Evolutionary conservation across 1,139 yeast species (phyloP).

Genomic region (Groenewaldozyma auringiensis): DNA sequence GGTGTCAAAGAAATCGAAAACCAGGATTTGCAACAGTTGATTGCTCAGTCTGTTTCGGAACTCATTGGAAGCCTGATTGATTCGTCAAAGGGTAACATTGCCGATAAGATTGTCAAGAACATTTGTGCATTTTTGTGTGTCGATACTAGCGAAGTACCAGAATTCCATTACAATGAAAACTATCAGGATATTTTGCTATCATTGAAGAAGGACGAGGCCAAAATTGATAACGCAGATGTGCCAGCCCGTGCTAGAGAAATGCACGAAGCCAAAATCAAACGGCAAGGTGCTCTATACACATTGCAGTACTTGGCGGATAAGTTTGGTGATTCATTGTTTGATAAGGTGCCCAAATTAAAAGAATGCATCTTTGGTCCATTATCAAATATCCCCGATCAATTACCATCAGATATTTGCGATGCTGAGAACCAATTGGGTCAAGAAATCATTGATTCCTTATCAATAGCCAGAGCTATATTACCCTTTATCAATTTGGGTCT

Average conservation of each 20-base stretch:
- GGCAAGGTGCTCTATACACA: conserved; percentile 75
- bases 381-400: conserved; percentile 24
- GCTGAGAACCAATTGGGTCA: conserved; percentile 58
- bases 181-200: conserved; percentile 59
- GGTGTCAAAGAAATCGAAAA: conserved; percentile 74
- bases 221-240: conserved; percentile 59
- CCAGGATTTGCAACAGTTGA: conserved; percentile 55
- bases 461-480: conserved; percentile 67
- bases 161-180: conserved; percentile 61
- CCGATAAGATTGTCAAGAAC: conserved; percentile 83
- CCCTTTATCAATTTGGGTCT: conserved; percentile 52
- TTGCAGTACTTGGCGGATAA: conserved; percentile 43
- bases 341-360: conserved; percentile 58
- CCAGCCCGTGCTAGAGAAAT: conserved; percentile 57
- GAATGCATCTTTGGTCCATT: conserved; percentile 65
- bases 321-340: conserved; percentile 52
- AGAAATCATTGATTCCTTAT: conserved; percentile 76
- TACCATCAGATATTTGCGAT: conserved; percentile 35
- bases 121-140: conserved; percentile 91
- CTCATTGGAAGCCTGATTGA: conserved; percentile 52
- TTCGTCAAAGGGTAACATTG: conserved; percentile 58
- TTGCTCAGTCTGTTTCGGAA: conserved; percentile 62
- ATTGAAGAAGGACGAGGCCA: conserved; percentile 70
- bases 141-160: conserved; percentile 94
- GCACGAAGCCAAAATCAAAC: conserved; percentile 67